A percentile compares a stretch with the other conserved stretches of the same genome.
These are phyloP conservation scores for Amesomyces nigricolor DNA, from an alignment of 2,329 filamentous ascomycete species.

Conservation along the genomic window DNA sequence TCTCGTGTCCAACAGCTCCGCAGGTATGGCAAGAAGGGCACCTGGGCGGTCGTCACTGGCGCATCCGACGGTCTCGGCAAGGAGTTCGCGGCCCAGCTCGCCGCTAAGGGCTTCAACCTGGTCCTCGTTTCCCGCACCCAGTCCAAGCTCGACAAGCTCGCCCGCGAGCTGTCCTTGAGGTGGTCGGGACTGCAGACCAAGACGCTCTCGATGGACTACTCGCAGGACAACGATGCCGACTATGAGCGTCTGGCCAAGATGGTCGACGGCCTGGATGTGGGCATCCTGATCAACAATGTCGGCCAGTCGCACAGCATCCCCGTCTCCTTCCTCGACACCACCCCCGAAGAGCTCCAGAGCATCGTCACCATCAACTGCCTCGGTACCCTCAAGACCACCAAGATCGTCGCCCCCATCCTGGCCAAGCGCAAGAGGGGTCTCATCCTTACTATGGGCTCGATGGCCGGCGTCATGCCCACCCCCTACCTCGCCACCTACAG, in stretches of 20 bases:
- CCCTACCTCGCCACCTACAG: conserved; percentile 94
- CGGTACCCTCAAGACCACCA: conserved; percentile 82
- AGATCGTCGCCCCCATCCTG: conserved; percentile 80
- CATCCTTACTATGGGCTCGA: conserved; percentile 95
- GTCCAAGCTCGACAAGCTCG: conserved; percentile 77
- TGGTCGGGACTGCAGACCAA: conserved; percentile 65
- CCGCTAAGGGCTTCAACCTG: conserved; percentile 87
- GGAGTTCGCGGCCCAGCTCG: conserved; percentile 88
- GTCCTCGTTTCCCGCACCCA: conserved; percentile 93
- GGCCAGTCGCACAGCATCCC: conserved; percentile 92
- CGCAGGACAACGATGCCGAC: conserved; percentile 70
- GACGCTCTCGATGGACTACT: conserved; percentile 86
- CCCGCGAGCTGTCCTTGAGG: conserved; percentile 67
- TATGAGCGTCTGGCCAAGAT: conserved; percentile 67
- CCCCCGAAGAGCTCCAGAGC: conserved; percentile 71
- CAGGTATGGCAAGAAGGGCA: conserved; percentile 84
- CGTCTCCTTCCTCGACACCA: conserved; percentile 77
- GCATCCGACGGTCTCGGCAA: conserved; percentile 96
- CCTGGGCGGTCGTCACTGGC: conserved; percentile 91
- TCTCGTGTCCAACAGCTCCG: conserved; percentile 56
- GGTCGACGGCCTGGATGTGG: conserved; percentile 69
- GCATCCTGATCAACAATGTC: conserved; percentile 93
- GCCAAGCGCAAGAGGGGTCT: conserved; percentile 77
- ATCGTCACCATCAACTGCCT: conserved; percentile 96
- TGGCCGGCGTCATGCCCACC: conserved; percentile 86